Percentiles rank a stretch among this genome's conserved stretches.
These are phyloP conservation scores for Wickerhamomyces rabaulensis DNA, from an alignment of 805 yeast species.

Conservation along the genomic window DNA sequence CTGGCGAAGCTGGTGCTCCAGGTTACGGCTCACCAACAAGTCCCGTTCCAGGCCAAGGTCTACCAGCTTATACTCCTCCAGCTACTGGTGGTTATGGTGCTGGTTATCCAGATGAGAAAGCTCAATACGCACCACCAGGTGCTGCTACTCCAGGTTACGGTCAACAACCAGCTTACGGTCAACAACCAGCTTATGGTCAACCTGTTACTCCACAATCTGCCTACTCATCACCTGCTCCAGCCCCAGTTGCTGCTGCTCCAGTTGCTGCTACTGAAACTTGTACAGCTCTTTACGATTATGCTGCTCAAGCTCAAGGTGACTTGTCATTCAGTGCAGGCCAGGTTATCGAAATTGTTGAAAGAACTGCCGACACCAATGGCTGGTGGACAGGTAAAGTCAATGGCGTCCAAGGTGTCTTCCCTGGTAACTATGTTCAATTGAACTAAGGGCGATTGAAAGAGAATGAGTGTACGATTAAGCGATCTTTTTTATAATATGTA, in stretches of 20 bases:
- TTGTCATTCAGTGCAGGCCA: slow-evolving; percentile 85
- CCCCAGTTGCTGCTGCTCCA: slow-evolving; percentile 25
- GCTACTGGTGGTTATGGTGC: slow-evolving; percentile 23
- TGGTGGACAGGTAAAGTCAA: slow-evolving; percentile 96
- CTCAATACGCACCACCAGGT: slow-evolving; percentile 23
- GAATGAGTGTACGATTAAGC: not conserved
- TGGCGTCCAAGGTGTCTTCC: slow-evolving; percentile 88
- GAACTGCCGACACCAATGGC: slow-evolving; percentile 80
- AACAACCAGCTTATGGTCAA: slow-evolving; percentile 23
- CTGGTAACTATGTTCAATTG: slow-evolving; percentile 91
- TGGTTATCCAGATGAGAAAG: slow-evolving; percentile 30
- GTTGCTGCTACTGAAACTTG: slow-evolving; percentile 52
- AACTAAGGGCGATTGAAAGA: slow-evolving; percentile 25
- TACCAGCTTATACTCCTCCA: slow-evolving; percentile 35
- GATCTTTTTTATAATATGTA: not conserved
- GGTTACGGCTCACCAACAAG: slow-evolving; percentile 26
- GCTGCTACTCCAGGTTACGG: slow-evolving; percentile 21
- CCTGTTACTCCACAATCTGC: slow-evolving; percentile 29
- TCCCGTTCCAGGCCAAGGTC: slow-evolving; percentile 22
- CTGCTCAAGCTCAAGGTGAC: slow-evolving; percentile 93
- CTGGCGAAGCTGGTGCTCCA: slow-evolving; percentile 33
- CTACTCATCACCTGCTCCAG: slow-evolving; percentile 22
- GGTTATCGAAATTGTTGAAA: slow-evolving; percentile 73
- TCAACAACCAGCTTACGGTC: slow-evolving; percentile 22
- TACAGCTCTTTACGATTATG: slow-evolving; percentile 86